A percentile compares a stretch with the other conserved stretches of the same genome.
These are phyloP conservation scores for Xylaria sp. DNA, from an alignment of 2,329 filamentous ascomycete genomes.

Conservation along the genomic window DNA sequence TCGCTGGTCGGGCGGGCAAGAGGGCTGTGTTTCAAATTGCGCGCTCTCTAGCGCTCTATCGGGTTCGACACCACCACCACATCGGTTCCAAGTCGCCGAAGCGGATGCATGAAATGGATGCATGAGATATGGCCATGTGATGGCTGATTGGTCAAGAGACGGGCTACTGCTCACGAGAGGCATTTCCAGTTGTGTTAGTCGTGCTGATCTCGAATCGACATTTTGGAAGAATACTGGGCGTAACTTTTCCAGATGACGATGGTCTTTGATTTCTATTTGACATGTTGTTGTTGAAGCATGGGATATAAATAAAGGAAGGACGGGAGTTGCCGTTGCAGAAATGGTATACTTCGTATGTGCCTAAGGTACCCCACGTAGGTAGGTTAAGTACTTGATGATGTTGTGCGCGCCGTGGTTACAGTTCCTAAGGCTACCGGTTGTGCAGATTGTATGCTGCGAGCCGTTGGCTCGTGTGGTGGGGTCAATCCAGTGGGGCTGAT, in stretches of 20 bases:
- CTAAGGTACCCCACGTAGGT: no score
- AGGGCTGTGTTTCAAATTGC: constrained; percentile 6
- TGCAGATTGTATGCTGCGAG: background rate
- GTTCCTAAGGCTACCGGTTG: background rate
- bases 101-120: constrained; percentile 2
- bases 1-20: background rate
- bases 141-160: constrained; percentile 29
- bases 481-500: background rate
- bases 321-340: background rate
- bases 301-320: no score
- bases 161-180: constrained; percentile 6
- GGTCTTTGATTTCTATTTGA: background rate
- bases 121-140: constrained; percentile 27
- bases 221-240: background rate
- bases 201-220: constrained; percentile 13
- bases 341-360: background rate
- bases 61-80: constrained; percentile 28
- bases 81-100: constrained; percentile 3
- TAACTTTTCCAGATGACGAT: background rate
- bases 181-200: constrained; percentile 17
- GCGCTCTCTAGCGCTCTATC: constrained; percentile 4
- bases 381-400: no score
- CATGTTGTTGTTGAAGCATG: background rate
- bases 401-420: no score
- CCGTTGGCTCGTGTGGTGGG: background rate